phyloP scores from a whole-genome alignment of 768 basidiomycete genomes.

The Boletus sp. region DNA sequence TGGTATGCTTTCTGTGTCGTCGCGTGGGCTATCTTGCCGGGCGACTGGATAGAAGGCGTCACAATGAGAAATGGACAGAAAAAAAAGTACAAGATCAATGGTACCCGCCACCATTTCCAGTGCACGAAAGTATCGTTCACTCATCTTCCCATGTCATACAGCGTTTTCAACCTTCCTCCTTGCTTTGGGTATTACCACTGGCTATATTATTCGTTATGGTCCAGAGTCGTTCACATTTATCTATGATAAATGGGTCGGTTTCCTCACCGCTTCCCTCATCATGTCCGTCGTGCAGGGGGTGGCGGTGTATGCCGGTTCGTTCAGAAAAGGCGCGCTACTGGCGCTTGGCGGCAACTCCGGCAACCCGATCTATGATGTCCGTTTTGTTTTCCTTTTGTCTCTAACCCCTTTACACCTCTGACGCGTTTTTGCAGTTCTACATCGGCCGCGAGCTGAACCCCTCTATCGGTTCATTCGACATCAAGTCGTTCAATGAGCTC shows the following conservation, averaged over 20 bases:
- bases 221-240: constrained; percentile 81
- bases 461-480: constrained; percentile 68
- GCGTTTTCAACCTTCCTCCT: constrained; percentile 87
- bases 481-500: constrained; percentile 56
- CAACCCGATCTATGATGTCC: constrained; percentile 84
- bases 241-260: constrained; percentile 89
- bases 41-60: constrained; percentile 67
- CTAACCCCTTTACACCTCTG: neutral
- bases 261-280: constrained; percentile 75
- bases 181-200: constrained; percentile 67
- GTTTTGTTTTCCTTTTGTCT: constrained; percentile 25
- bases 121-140: neutral
- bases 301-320: constrained; percentile 69
- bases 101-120: constrained; percentile 40
- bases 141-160: constrained; percentile 26
- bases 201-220: constrained; percentile 70
- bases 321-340: constrained; percentile 64
- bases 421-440: constrained; percentile 59
- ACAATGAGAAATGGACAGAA: constrained; percentile 70
- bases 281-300: constrained; percentile 77
- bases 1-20: constrained; percentile 91
- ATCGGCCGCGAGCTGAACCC: constrained; percentile 97
- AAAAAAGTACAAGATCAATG: constrained; percentile 92
- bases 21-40: constrained; percentile 77
- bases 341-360: constrained; percentile 93